Base-by-base conservation (phyloP, 768 basidiomycete species). In the Clavulina sp. region DNA sequence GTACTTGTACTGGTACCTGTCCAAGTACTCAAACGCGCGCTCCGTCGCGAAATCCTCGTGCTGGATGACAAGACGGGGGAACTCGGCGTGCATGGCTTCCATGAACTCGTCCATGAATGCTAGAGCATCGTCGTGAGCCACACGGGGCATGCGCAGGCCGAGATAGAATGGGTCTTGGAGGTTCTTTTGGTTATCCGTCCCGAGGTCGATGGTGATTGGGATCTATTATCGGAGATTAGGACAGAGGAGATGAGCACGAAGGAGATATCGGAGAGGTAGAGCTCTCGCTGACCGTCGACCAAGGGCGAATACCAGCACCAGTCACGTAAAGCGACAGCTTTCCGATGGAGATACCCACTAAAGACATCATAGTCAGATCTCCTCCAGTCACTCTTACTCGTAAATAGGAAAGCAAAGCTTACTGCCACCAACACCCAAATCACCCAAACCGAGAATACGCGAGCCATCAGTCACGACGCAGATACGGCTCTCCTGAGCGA, bases 101-200 rank as follows among this genome's bases (percentile, higher is more conserved):
- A 95, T 88, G 67, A 95, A 91, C 62, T 87, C 83, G 60, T 91
- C 86, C 81, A 95, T 85, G 65, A 93, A 89, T 43, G 72, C 81
- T n/a, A n/a, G n/a, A n/a, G n/a, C n/a, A n/a, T n/a, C n/a, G n/a
- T n/a, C n/a, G n/a, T n/a, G n/a, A n/a, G n/a, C n/a, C n/a, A n/a
- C n/a, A n/a, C n/a, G n/a, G n/a, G n/a, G n/a, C n/a, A n/a, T n/a
- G n/a, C n/a, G n/a, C n/a, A n/a, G n/a, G n/a, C n/a, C 80, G 6
- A 82, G 75, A 53, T 84, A 81, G 26, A 83, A 70, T 3, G 65
- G 65, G 52, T 84, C 84, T 19, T 75, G 66, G 29, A 84, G 62
- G 0, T 84, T 69, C 0, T 68, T 59, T 50, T 78, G 61, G 59
- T 85, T 86, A 58, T 86, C 69, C 0, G 84, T 88, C 0, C 85